These are phyloP conservation scores for Ceratocystiopsis brevicomis DNA, from an alignment of 2,329 filamentous ascomycete genomes.

Conservation along the genomic window DNA sequence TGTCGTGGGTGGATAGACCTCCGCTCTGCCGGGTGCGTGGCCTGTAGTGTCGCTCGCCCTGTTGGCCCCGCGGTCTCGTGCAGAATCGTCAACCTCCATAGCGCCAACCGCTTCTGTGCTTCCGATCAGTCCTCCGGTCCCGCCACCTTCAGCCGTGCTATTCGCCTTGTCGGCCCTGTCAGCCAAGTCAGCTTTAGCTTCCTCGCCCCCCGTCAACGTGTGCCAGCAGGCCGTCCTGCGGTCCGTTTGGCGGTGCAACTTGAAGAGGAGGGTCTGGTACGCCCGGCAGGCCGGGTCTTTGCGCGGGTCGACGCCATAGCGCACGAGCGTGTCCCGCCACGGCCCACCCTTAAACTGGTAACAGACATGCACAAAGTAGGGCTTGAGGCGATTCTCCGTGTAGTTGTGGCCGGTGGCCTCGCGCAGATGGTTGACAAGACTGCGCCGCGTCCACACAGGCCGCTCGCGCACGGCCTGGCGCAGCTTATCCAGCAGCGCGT, in stretches of 20 bases:
- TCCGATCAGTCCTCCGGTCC: too few relatives aligned
- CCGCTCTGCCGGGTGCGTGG: too few relatives aligned
- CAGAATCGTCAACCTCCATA: too few relatives aligned
- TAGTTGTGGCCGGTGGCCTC: conserved; percentile 16
- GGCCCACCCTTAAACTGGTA: conserved; percentile 89
- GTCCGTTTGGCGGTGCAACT: conserved; percentile 36
- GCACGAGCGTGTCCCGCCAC: conserved; percentile 74
- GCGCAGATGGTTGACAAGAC: conserved; percentile 53
- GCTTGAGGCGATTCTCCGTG: conserved; percentile 41
- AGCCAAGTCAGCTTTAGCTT: neutral
- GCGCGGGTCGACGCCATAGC: conserved; percentile 73
- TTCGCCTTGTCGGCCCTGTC: neutral
- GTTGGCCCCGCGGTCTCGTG: too few relatives aligned
- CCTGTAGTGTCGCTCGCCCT: too few relatives aligned
- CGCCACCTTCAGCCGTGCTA: neutral
- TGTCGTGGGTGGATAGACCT: too few relatives aligned
- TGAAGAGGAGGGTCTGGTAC: conserved; percentile 84
- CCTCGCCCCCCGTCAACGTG: conserved; percentile 14
- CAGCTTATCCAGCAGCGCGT: conserved; percentile 44
- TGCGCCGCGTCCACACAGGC: conserved; percentile 73
- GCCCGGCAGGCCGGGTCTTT: conserved; percentile 54
- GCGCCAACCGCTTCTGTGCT: too few relatives aligned
- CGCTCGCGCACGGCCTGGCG: conserved; percentile 48
- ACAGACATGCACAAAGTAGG: conserved; percentile 64
- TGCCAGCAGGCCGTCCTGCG: conserved; percentile 21